Percentiles rank a stretch among this genome's conserved stretches.
These are phyloP conservation scores for Talaromyces liani DNA, from an alignment of 495 filamentous ascomycete genomes.

Conservation along the genomic window DNA sequence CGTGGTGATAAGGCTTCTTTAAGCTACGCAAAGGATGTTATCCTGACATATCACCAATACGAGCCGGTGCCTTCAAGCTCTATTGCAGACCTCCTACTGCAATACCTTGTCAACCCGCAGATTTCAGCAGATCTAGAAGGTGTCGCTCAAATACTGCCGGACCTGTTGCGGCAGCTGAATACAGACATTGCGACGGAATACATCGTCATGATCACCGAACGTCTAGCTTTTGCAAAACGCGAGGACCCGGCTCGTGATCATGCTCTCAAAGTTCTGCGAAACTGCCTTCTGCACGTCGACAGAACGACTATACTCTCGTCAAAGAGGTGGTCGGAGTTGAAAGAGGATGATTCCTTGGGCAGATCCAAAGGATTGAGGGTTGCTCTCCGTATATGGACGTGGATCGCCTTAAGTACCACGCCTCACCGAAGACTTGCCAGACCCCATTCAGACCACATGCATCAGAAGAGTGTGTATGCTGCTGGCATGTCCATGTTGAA, in stretches of 20 bases:
- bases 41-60: background rate
- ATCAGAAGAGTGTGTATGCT: conserved; percentile 15
- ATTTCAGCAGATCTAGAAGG: too few relatives aligned
- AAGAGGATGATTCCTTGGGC: background rate
- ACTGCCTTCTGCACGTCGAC: conserved; percentile 20
- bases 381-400: conserved; percentile 27
- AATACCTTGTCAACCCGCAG: background rate
- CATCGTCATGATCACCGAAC: conserved; percentile 30
- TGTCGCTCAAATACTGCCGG: background rate
- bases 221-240: conserved; percentile 14
- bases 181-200: conserved; percentile 18
- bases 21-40: background rate
- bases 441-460: background rate
- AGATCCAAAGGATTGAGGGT: background rate
- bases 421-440: background rate
- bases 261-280: conserved; percentile 25
- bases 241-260: conserved; percentile 10
- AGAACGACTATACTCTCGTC: conserved; percentile 18
- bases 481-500: conserved; percentile 22
- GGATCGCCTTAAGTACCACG: conserved; percentile 24
- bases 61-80: background rate
- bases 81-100: background rate
- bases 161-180: conserved; percentile 10
- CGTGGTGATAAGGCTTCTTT: background rate
- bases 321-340: conserved; percentile 19